Base-by-base conservation (phyloP, 2,329 filamentous ascomycete genomes). In the Cadophora sp. region DNA sequence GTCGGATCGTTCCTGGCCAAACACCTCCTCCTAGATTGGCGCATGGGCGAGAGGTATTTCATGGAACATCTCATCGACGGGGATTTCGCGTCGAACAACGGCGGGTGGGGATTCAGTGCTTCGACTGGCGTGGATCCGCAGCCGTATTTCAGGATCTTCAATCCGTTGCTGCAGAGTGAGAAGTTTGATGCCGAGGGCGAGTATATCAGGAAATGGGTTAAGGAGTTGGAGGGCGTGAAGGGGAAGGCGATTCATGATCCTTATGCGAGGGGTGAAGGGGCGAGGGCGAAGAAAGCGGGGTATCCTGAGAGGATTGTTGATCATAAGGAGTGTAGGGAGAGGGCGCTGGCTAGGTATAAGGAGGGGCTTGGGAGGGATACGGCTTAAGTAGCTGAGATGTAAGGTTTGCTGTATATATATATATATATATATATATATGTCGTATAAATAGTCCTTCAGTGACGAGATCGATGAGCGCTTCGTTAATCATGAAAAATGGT, bases 101-200 rank as follows among this genome's bases (percentile, higher is more conserved):
- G 76, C 0, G 76, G 76, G 1, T 78, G 76, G 76, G 76, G 76
- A 4, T 78, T 76, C 56, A 68, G 69, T 94, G 88, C 90, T 4
- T 87, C 84, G 20, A 89, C 89, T 0, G 91, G 92, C 1, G 91
- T 94, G 7, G 93, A 96, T 77, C 91, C 93, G 1, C 92, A 97
- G 78, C 93, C 94, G 0, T 97, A 96, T 76, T 97, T 97, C 70
- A 85, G 93, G 7, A 91, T 97, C 61, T 97, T 97, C 80, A 97
- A 96, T 74, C 94, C 94, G 0, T 77, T 93, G 53, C 80, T 92
- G 20, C 94, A 97, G 81, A 93, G 91, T 72, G 92, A 96, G 82
- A 94, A 91, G 79, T 97, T 96, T 73, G 94, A 97, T 76, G 81
- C 85, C 0, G 82, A 90, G 0, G 94, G 93, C 0, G 87, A 88